Evolutionary conservation across 2,329 filamentous ascomycete species (phyloP), one percentile per base, ranked within the genome.

Genomic region (Fusarium sp.): DNA sequence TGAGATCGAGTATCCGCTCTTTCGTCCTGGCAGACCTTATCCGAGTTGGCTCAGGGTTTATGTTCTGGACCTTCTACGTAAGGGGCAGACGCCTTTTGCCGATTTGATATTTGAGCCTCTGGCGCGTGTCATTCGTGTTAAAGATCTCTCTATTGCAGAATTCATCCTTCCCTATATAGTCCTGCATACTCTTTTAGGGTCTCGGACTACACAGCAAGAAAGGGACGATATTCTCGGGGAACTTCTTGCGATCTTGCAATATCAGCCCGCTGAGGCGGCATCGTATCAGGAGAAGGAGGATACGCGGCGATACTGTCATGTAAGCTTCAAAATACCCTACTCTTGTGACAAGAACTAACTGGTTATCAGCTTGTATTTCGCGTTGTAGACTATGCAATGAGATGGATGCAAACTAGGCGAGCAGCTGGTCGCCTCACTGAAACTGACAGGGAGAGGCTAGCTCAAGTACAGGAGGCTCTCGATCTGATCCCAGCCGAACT

Each of bases 121-220:
- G 44, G 91, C 92, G 59, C 92, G 95, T 47, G 91, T 97, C 26
- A 94, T 98, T 68, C 91, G 92, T 66, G 92, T 94, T 38, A 94
- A 96, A 79, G 95, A 98, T 78, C 86, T 96, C 17, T 92, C 93
- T 0, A 95, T 98, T 38, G 90, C 95, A 1, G 93, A 93, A 48
- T 98, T 98, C 77, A 85, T 99, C 38, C 87, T 99, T 22, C 97
- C 96, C 2, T 98, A 96, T 79, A 88, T 95, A 22, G 91, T 94
- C 8, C 83, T 98, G 39, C 97, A 98, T 79, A 89, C 96, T 36
- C 89, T 98, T 26, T 87, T 97, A 17, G 93, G 93, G 30, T 90
- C 94, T 17, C 83, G 84, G 30, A 85, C 84, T 28, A 89, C 88
- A 4, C 87, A 92, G 32, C 77, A 87, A 62, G 90, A 95, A 73